Conservation (phyloP, 208 protist species). For the Blechomonas ayalai region DNA sequence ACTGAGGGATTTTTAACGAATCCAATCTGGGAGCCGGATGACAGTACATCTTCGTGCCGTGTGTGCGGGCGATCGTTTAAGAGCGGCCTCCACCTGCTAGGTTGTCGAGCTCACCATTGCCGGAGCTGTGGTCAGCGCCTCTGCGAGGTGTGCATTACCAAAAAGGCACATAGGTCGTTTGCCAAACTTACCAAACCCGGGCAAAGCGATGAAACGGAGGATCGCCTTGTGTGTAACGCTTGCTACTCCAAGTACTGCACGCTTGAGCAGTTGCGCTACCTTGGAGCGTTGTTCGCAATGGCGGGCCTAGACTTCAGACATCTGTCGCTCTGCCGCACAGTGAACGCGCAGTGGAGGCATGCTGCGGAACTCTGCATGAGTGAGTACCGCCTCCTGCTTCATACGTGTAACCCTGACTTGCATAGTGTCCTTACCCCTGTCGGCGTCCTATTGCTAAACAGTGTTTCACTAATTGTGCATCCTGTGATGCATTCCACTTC, state of each 20-base stretch:
- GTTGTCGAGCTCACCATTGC: conserved; percentile 48
- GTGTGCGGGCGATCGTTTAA: conserved; percentile 28
- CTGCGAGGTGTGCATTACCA: conserved; percentile 47
- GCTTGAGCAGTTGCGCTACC: conserved; percentile 45
- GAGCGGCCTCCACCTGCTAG: conserved; percentile 15
- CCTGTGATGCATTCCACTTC: not conserved
- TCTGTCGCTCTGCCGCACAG: conserved; percentile 47
- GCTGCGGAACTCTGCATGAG: conserved; percentile 72
- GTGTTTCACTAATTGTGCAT: conserved; percentile 30
- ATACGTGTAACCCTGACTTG: conserved; percentile 34
- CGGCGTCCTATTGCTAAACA: conserved; percentile 45
- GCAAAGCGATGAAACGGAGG: conserved; percentile 26
- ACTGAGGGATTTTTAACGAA: conserved; percentile 31
- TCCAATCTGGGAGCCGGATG: conserved; percentile 52
- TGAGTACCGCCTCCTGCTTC: conserved; percentile 56
- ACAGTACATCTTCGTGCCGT: conserved; percentile 26
- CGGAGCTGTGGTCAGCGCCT: conserved; percentile 59
- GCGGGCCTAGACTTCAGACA: conserved; percentile 49
- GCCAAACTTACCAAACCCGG: conserved; percentile 62
- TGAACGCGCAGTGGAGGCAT: conserved; percentile 55
- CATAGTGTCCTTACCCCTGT: conserved; percentile 31
- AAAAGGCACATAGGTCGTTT: conserved; percentile 50
- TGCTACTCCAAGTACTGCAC: conserved; percentile 45
- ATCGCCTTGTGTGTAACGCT: conserved; percentile 44
- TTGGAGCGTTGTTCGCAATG: conserved; percentile 50